Base-by-base conservation (phyloP, 192 early-diverging fungal species). In the Gaertneriomyces sp. region DNA sequence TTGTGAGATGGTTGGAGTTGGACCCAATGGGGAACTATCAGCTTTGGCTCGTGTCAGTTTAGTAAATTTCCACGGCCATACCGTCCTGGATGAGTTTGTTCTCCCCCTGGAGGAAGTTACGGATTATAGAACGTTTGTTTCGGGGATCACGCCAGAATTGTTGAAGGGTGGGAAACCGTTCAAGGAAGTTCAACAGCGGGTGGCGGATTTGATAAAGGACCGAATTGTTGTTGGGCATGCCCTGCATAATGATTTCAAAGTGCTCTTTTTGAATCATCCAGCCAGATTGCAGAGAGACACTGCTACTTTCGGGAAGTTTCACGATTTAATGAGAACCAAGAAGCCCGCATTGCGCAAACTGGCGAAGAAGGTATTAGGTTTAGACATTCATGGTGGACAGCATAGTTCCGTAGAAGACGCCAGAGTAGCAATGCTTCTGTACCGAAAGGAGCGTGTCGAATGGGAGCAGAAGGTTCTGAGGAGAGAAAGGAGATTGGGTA, bases 1-100 rank as follows among this genome's bases (percentile, higher is more conserved):
- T 85, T 99, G 97, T 76, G 97, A 99, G 77, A 98, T 97, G 95
- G 95, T 99, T 25, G 95, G 97, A 41, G 92, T 92, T 16, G 97
- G 95, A 8, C 83, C 82, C 33, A 86, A 87, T 42, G 97, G 94
- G 3, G 72, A 54, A 12, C 70, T 87, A 39, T 95, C 97, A n/a
- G 89, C 86, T 33, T 70, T 99, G 50, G 97, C 94, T 2, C 81
- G 95, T 33, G 90, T 98, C n/a, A 86, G 83, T 42, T 67, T 99
- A 2, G 94, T 98, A 55, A 99, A 99, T 78, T 97, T 83, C 75
- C 84, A 96, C 67, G 95, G 97, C 4, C 85, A 90, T 40, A 77
- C 85, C 0, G 61, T 99, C 2, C 66, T 93, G 60, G 97, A 99
- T 79, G 79, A 76, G 4, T 98, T 79, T 74, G 97, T 99, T 1